Evolutionary conservation across 495 filamentous ascomycete species (phyloP), one percentile per base, ranked within the genome.

Genomic region (Xylaria castorea): DNA sequence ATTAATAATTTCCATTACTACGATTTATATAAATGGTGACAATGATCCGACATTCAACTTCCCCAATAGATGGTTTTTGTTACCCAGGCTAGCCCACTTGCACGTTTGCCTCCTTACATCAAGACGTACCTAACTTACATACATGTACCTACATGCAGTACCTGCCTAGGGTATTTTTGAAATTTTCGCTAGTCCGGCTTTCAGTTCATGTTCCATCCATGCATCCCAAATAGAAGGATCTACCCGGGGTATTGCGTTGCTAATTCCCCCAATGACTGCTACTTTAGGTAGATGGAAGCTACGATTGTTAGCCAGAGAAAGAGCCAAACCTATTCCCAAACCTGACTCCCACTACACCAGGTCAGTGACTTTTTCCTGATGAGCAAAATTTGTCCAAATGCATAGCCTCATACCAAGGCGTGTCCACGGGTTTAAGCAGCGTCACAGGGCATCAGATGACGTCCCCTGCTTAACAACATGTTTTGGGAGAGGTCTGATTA

Each of bases 401-500:
- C 8, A 30, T 22, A 16, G 53, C 50, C 62, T 71, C 48, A 16
- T 55, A 46, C 50, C 69, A 65, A 44, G 14, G 38, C 46, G 20
- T 71, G 69, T 42, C 11, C 38, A 14, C 11, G 38, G 38, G 38
- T 25, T 34, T 16, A 46, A 71, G 61, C 69, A 65, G 60, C 60
- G 60, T 36, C 60, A 46, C 68, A 36, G 27, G 38, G 42, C 25
- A 64, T 25, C 11, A 9, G 46, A 48, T 30, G 65, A 36, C 60
- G 27, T 51, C 22, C 32, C 25, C 60, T 71, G 61, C 60, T 65
- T 16, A 34, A 61, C 38, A 40, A n/a, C 48, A 71, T 44, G 69
- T 25, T 71, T 55, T 65, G 61, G 68, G 46, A 30, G 50, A 42
- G 69, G 48, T 65, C 48, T 65, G 48, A 32, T 65, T 55, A 65